Percentiles rank a stretch among this genome's conserved stretches.
Conservation (phyloP, 176 grass and related monocot genomes). For the Aegilops speltoides region DNA sequence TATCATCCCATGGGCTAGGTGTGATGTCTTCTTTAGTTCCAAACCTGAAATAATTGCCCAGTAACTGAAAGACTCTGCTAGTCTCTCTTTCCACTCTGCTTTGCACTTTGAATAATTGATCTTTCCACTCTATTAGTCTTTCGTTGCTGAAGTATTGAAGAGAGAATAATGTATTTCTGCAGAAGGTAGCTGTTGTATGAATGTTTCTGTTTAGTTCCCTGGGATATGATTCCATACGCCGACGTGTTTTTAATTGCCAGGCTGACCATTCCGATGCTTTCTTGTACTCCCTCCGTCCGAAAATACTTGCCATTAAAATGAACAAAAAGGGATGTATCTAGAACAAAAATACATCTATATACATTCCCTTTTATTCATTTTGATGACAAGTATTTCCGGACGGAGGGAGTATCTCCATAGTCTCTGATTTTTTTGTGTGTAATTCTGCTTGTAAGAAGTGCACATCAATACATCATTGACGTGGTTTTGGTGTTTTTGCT, state of each 20-base stretch:
- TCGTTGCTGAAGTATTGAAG: background rate
- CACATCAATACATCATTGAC: background rate
- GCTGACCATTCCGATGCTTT: too few relatives aligned
- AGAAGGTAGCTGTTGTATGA: background rate
- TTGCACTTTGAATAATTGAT: constrained; percentile 2
- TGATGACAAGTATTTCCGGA: too few relatives aligned
- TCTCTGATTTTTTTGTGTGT: background rate
- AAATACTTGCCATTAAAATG: too few relatives aligned
- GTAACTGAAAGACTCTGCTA: background rate
- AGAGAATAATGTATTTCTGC: background rate
- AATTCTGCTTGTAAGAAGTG: background rate
- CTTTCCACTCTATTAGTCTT: too few relatives aligned
- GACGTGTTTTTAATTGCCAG: too few relatives aligned
- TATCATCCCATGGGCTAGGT: background rate
- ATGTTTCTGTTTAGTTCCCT: background rate
- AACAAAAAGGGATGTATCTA: too few relatives aligned
- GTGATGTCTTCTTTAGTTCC: background rate
- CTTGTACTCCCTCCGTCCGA: too few relatives aligned
- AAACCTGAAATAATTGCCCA: background rate
- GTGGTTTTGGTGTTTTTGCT: background rate
- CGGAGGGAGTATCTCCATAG: too few relatives aligned
- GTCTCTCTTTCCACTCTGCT: background rate
- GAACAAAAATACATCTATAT: too few relatives aligned
- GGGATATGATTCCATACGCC: background rate
- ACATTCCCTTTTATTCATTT: too few relatives aligned